These are phyloP conservation scores for Elsinoe arachidis DNA, from an alignment of 2,329 filamentous ascomycete genomes.

Conservation along the genomic window DNA sequence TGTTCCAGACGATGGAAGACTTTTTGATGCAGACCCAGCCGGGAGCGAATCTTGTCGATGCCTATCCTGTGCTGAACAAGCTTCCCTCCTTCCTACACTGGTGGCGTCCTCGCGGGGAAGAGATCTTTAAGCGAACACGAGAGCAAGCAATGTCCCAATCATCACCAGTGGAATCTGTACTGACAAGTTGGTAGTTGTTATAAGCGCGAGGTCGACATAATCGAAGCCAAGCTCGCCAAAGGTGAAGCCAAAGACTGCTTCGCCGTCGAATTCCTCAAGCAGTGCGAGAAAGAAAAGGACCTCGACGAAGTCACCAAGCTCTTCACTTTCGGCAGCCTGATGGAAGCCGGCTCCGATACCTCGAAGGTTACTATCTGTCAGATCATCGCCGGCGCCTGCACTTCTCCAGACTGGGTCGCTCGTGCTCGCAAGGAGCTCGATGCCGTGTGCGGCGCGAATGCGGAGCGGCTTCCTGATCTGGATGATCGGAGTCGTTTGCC, in stretches of 20 bases:
- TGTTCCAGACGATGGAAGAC: slow-evolving; percentile 12
- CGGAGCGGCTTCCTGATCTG: slow-evolving; percentile 22
- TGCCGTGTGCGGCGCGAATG: slow-evolving; percentile 19
- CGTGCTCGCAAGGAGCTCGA: slow-evolving; percentile 28
- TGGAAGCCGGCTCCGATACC: slow-evolving; percentile 22
- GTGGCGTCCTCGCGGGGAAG: slow-evolving; percentile 6
- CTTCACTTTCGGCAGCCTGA: slow-evolving; percentile 11
- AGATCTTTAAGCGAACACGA: slow-evolving; percentile 5
- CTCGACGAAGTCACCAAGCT: slow-evolving; percentile 15
- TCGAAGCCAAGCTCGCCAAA: slow-evolving; percentile 24
- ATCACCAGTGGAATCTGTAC: slow-evolving; percentile 10
- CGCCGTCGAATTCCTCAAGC: slow-evolving; percentile 29
- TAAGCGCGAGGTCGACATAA: slow-evolving; percentile 4
- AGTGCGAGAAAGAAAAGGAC: slow-evolving; percentile 28
- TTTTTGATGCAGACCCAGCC: slow-evolving; percentile 13
- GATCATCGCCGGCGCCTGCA: slow-evolving; percentile 27
- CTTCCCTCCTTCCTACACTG: slow-evolving; percentile 12
- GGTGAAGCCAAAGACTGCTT: slow-evolving; percentile 32
- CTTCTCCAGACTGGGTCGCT: slow-evolving; percentile 23
- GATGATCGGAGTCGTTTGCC: slow-evolving; percentile 25
- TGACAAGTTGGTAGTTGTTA: slow-evolving; percentile 15
- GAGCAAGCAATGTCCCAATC: not conserved
- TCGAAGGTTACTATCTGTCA: slow-evolving; percentile 24
- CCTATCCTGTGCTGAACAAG: slow-evolving; percentile 18
- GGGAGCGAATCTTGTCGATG: slow-evolving; percentile 16